A percentile compares a stretch with the other conserved stretches of the same genome.
Evolutionary conservation across 805 yeast genomes (phyloP).

Genomic region (Scheffersomyces coipomensis): DNA sequence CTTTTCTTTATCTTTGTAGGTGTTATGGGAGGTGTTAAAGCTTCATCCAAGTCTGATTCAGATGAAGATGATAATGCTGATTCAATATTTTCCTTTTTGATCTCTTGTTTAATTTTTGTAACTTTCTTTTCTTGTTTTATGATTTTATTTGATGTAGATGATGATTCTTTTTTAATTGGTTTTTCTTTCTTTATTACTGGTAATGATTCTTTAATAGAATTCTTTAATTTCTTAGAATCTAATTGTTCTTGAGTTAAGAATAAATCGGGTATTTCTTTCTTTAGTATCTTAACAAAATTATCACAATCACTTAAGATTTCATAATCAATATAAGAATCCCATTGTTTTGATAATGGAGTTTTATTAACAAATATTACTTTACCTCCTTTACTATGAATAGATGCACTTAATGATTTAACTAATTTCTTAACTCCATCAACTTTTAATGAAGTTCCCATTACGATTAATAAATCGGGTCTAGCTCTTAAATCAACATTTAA

Average conservation of each 20-base stretch:
- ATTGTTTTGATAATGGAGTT: conserved; percentile 59
- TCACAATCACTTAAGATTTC: conserved; percentile 83
- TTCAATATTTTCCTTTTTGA: conserved; percentile 1
- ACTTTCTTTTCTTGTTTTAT: conserved; percentile 3
- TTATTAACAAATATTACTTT: conserved; percentile 74
- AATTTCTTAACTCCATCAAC: conserved; percentile 86
- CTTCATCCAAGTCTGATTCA: neutral
- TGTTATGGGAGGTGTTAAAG: conserved; percentile 33
- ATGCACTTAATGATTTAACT: conserved; percentile 65
- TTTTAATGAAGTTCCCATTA: conserved; percentile 89
- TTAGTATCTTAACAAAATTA: conserved; percentile 62
- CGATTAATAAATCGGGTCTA: conserved; percentile 76
- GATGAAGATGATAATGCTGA: neutral
- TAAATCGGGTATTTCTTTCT: conserved; percentile 55
- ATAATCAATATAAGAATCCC: conserved; percentile 76
- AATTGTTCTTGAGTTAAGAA: conserved; percentile 57
- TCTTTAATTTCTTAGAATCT: conserved; percentile 38
- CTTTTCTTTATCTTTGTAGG: conserved; percentile 23
- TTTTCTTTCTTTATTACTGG: conserved; percentile 2
- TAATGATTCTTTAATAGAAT: conserved; percentile 3
- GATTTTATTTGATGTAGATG: conserved; percentile 1
- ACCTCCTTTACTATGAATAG: conserved; percentile 78
- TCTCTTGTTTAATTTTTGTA: conserved; percentile 6
- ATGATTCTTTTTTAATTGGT: conserved; percentile 1
- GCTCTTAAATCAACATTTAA: conserved; percentile 61